Evolutionary conservation across 108 stramenopile species (phyloP).

Genomic region (Chaetoceros tenuissimus): DNA sequence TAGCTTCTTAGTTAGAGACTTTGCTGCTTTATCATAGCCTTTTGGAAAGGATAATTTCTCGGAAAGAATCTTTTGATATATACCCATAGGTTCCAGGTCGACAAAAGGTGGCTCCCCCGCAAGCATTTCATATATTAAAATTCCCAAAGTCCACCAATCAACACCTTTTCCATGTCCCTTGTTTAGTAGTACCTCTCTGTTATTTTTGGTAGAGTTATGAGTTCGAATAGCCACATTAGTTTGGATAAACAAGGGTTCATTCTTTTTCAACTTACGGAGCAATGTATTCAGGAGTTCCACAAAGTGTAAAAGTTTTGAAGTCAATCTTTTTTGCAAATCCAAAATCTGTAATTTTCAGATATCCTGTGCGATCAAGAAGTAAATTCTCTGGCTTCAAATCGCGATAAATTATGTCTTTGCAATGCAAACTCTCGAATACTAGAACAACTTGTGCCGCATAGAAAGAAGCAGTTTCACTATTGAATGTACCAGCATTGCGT

Average conservation of each 20-base stretch:
- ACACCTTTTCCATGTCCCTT: constrained; percentile 91
- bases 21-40: constrained; percentile 62
- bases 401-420: constrained; percentile 77
- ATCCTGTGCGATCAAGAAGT: constrained; percentile 61
- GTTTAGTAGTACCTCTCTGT: constrained; percentile 81
- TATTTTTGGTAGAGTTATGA: no score
- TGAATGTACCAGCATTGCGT: constrained; percentile 34
- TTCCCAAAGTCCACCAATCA: constrained; percentile 91
- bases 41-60: constrained; percentile 69
- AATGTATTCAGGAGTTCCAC: constrained; percentile 94
- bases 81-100: constrained; percentile 74
- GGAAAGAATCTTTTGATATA: constrained; percentile 65
- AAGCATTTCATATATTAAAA: constrained; percentile 80
- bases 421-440: constrained; percentile 90
- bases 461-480: constrained; percentile 51
- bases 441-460: constrained; percentile 68
- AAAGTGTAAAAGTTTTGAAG: constrained; percentile 86
- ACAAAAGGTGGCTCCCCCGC: constrained; percentile 84
- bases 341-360: constrained; percentile 84
- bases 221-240: no score
- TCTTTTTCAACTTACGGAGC: no score
- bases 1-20: constrained; percentile 69
- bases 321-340: constrained; percentile 77
- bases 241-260: no score
- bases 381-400: constrained; percentile 90